These are phyloP conservation scores for Medicago arabica DNA, from an alignment of 306 rosid species.

Conservation along the genomic window DNA sequence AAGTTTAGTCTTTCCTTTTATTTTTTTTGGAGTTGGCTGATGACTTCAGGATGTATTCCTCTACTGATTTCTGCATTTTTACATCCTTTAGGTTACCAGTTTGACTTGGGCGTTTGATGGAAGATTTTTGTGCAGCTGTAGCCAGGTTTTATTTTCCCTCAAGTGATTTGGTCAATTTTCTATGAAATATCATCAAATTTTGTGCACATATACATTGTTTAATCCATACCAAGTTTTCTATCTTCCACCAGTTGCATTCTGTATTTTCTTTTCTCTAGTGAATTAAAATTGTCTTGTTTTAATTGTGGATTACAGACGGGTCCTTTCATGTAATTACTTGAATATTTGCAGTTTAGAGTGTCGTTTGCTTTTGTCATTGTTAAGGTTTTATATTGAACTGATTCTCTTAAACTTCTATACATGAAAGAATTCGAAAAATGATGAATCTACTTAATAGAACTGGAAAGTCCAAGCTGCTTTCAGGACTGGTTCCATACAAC, in stretches of 20 bases:
- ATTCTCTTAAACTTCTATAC: conserved; percentile 9
- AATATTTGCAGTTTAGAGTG: conserved; percentile 20
- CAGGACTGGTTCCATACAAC: too few species aligned
- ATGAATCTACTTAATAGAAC: conserved; percentile 15
- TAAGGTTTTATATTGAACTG: conserved; percentile 11
- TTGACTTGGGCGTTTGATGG: conserved; percentile 88
- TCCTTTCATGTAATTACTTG: conserved; percentile 25
- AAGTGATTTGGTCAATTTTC: conserved; percentile 35
- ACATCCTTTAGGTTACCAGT: conserved; percentile 69
- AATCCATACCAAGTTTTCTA: conserved; percentile 3
- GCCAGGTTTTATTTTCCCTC: conserved; percentile 66
- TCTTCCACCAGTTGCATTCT: conserved; percentile 25
- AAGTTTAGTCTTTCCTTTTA: conserved; percentile 41
- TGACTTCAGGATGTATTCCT: conserved; percentile 39
- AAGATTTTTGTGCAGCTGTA: conserved; percentile 77
- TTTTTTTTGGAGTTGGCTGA: conserved; percentile 34
- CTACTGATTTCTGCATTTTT: conserved; percentile 37
- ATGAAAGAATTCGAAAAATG: conserved; percentile 9
- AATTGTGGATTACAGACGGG: conserved; percentile 30
- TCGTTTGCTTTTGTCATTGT: background rate
- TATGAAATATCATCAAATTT: background rate
- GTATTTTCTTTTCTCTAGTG: conserved; percentile 11
- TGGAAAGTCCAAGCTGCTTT: background rate
- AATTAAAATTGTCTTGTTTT: conserved; percentile 30
- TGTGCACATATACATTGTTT: conserved; percentile 12